These are phyloP conservation scores for Tulasnella sp. DNA, from an alignment of 768 basidiomycete genomes.

Conservation along the genomic window DNA sequence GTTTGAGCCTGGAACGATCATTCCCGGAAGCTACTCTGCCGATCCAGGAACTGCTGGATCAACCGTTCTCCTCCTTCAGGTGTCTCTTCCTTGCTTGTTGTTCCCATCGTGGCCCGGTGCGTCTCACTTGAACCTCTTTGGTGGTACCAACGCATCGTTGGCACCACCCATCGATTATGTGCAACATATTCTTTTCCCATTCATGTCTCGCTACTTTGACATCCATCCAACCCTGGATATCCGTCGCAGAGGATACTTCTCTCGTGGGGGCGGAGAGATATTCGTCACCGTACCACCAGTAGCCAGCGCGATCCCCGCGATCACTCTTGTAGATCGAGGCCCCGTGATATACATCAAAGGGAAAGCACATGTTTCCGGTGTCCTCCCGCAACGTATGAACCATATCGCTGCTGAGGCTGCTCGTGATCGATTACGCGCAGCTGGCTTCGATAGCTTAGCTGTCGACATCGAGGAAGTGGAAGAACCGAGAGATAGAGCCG, in stretches of 20 bases:
- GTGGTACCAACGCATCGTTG: constrained; percentile 63
- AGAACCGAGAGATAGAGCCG: constrained; percentile 24
- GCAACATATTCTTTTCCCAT: constrained; percentile 55
- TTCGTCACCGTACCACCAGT: constrained; percentile 32
- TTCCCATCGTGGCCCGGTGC: constrained; percentile 32
- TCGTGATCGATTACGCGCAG: constrained; percentile 30
- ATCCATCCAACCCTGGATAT: constrained; percentile 37
- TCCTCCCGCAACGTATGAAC: constrained; percentile 44
- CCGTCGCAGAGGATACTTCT: constrained; percentile 55
- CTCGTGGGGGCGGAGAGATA: constrained; percentile 62
- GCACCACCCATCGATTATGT: constrained; percentile 74
- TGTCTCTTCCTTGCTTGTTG: constrained; percentile 56
- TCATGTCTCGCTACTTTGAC: constrained; percentile 49
- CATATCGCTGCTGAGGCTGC: constrained; percentile 50
- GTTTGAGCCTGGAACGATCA: constrained; percentile 43
- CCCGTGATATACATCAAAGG: constrained; percentile 42
- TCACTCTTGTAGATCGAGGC: constrained; percentile 50
- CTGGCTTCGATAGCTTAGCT: constrained; percentile 28
- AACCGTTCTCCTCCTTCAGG: constrained; percentile 58
- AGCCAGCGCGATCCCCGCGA: constrained; percentile 32
- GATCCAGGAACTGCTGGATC: constrained; percentile 57
- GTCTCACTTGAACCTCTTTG: constrained; percentile 39
- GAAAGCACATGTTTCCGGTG: constrained; percentile 51
- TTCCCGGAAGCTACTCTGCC: constrained; percentile 36
- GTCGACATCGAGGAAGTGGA: constrained; percentile 35